Evolutionary conservation across 495 filamentous ascomycete species (phyloP), one percentile per base, ranked within the genome.

Genomic region (Jackrogersella multiformis): DNA sequence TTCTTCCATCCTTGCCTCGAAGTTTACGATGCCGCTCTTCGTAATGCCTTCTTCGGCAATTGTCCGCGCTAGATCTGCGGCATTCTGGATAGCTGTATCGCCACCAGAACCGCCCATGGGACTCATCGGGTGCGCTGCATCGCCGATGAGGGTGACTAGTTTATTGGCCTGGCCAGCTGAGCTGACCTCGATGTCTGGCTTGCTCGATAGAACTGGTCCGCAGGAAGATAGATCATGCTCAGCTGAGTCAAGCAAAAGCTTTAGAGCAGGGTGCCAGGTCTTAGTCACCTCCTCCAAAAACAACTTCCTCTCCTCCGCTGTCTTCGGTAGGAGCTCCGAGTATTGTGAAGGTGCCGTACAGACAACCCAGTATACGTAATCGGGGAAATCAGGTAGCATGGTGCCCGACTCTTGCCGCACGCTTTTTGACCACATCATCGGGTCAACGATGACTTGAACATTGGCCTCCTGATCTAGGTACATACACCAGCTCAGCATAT

Each of bases 191-290:
- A 82, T 69, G 18, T 79, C 69, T n/a, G 76, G 78, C 46, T 63
- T 67, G 5, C 76, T 80, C 5, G 81, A 83, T 30, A 77, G 28
- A 26, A 81, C 63, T 1, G 75, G 73, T 18, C 78, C 46, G 18
- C 75, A 73, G 6, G 78, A 74, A 0, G 73, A 73, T 32, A 76
- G 70, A 21, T 69, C 62, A 16, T 45, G 32, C 46, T 74, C 69
- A 34, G 80, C 80, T n/a, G 75, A 66, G 10, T 75, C 69, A 18
- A 83, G 61, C 5, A 84, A 35, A 1, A 73, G 54, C 35, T 73
- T 75, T 28, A 82, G 53, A 3, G 73, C 59, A 20, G 77, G 73
- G 23, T 74, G 65, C 69, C 35, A 76, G 23, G 41, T 70, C 53
- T 56, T 60, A 26, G 54, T 79, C 65, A 5, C 58, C 53, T 21